Conservation (phyloP, 148 eudicot species). For the Drosera capensis region DNA sequence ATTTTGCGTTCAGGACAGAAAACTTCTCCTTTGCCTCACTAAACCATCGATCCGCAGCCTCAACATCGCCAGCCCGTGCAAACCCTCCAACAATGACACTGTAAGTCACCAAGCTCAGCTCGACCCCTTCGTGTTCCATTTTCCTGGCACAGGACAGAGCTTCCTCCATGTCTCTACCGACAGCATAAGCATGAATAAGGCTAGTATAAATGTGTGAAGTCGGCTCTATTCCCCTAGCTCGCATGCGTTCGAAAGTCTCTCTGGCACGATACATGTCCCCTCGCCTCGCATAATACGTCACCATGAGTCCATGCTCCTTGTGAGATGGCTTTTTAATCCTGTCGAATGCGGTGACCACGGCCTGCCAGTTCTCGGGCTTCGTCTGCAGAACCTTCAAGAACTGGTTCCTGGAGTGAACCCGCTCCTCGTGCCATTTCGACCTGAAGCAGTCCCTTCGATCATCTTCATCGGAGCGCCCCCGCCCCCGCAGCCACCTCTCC, state of each 20-base stretch:
- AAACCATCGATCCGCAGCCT: slow-evolving; percentile 97
- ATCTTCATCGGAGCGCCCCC: no score
- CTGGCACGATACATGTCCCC: slow-evolving; percentile 98
- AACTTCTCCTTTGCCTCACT: slow-evolving; percentile 76
- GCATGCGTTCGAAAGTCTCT: slow-evolving; percentile 86
- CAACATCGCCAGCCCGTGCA: slow-evolving; percentile 59
- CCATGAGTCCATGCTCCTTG: slow-evolving; percentile 89
- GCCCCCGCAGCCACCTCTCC: slow-evolving; percentile 55
- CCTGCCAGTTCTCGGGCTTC: slow-evolving; percentile 91
- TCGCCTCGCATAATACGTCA: slow-evolving; percentile 80
- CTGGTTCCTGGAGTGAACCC: slow-evolving; percentile 48
- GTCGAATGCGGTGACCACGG: slow-evolving; percentile 73
- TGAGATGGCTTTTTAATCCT: slow-evolving; percentile 94
- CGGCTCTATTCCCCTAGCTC: slow-evolving; percentile 95
- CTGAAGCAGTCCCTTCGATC: slow-evolving; percentile 29
- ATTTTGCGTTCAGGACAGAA: slow-evolving; percentile 47
- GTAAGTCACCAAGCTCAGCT: slow-evolving; percentile 85
- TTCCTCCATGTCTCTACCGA: slow-evolving; percentile 97
- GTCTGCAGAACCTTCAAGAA: slow-evolving; percentile 54
- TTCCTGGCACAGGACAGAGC: slow-evolving; percentile 82
- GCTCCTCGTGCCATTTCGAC: slow-evolving; percentile 70
- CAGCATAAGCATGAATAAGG: slow-evolving; percentile 88
- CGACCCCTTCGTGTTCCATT: slow-evolving; percentile 79
- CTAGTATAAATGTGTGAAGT: slow-evolving; percentile 77
- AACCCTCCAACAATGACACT: slow-evolving; percentile 87